A percentile compares a stretch with the other conserved stretches of the same genome.
Evolutionary conservation across 2,329 filamentous ascomycete species (phyloP).

Genomic region (Penicillium sp.): DNA sequence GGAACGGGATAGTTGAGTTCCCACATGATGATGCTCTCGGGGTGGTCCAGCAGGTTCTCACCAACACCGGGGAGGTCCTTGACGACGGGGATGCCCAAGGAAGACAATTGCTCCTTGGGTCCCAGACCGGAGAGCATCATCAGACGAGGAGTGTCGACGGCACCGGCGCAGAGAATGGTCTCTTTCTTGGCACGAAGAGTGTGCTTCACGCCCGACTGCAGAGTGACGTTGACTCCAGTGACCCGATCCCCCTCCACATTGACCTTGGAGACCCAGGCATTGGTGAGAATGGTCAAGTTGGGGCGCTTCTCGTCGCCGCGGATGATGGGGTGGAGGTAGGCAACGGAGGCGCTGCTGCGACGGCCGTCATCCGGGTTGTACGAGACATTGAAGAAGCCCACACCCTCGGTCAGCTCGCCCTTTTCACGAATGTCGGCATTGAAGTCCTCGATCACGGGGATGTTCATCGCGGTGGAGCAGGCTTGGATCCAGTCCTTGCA

Average conservation of each 20-base stretch:
- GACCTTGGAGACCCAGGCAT: constrained; percentile 79
- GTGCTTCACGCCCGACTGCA: constrained; percentile 54
- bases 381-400: constrained; percentile 84
- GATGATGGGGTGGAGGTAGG: constrained; percentile 88
- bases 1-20: constrained; percentile 75
- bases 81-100: constrained; percentile 53
- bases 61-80: constrained; percentile 57
- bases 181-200: constrained; percentile 61
- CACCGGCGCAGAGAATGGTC: constrained; percentile 73
- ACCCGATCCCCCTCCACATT: constrained; percentile 65
- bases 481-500: constrained; percentile 85
- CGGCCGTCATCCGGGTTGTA: constrained; percentile 86
- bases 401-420: constrained; percentile 66
- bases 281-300: constrained; percentile 79
- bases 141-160: constrained; percentile 71
- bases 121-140: constrained; percentile 52
- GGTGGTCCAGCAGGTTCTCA: constrained; percentile 60
- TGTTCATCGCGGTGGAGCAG: constrained; percentile 70
- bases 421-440: constrained; percentile 72
- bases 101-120: constrained; percentile 46
- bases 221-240: constrained; percentile 64
- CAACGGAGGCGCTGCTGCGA: constrained; percentile 79
- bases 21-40: constrained; percentile 64
- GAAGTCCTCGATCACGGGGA: constrained; percentile 79
- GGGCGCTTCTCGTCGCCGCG: constrained; percentile 73